Base-by-base conservation (phyloP, 1,284 basidiomycete genomes). In the Rhodotorula sp. region DNA sequence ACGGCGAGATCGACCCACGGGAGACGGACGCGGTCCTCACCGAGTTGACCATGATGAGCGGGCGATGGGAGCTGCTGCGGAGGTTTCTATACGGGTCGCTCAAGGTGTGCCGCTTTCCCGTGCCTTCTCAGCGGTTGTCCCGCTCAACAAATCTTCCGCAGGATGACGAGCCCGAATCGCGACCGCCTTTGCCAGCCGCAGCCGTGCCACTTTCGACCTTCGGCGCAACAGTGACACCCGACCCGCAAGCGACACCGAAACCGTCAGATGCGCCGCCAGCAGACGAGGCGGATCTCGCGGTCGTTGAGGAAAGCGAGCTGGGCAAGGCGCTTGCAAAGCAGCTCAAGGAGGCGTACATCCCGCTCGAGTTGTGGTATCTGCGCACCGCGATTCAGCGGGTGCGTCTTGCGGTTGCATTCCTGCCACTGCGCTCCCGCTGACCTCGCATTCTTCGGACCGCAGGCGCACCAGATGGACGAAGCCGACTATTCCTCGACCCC, bases 311-410 rank as follows among this genome's bases (percentile, higher is more conserved):
- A 17, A 91, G 81, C 84, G 64, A 78, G 48, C 82, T 81, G 60
- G 87, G 88, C 74, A 78, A 77, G 50, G 83, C 88, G 13, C 89
- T 97, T 67, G 87, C 90, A 37, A 85, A 87, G 67, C 83, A 95
- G 60, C 85, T 95, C 44, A 82, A 82, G 15, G 86, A 86, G 27
- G 94, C 91, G 79, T 98, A 97, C 79, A 85, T 89, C 51, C 94
- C 95, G 1, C 84, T 99, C 70, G 96, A 99, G 81, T 83, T 89
- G 7, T 98, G 94, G 94, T 97, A 95, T 81, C 86, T 90, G 27
- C 88, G 91, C n/a, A 89, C 87, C 21, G 90, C 88, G 68, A 88
- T 97, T 60, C 91, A 96, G 79, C 95, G 95, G 85, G 94, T 90
- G 73, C 36, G 65, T 44, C 21, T 1, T 34, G 80, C 67, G 55